Percentiles rank a stretch among this genome's conserved stretches.
Evolutionary conservation across 164 flowering plant genomes (phyloP).

Genomic region (Vitis cinerea): DNA sequence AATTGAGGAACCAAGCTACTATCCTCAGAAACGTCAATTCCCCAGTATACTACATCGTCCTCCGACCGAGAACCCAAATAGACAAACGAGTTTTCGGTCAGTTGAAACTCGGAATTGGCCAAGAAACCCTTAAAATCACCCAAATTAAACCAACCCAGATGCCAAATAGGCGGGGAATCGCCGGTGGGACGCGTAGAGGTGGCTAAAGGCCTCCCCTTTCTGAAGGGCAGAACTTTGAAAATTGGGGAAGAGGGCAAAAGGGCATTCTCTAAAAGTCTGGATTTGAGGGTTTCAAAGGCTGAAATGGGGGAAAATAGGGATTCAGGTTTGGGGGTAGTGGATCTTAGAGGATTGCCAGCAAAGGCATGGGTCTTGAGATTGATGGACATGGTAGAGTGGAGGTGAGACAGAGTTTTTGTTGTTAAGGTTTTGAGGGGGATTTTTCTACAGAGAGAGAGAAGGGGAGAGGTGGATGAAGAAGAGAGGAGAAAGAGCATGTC

Average conservation of each 20-base stretch:
- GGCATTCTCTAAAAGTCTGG: conserved; percentile 30
- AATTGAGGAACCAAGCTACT: conserved; percentile 36
- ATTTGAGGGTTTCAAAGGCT: conserved; percentile 58
- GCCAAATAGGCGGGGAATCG: conserved; percentile 48
- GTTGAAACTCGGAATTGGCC: conserved; percentile 33
- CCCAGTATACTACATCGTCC: conserved; percentile 74
- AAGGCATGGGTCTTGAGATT: conserved; percentile 59
- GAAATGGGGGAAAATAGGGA: conserved; percentile 48
- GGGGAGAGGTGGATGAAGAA: conserved; percentile 3
- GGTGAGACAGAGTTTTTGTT: neutral
- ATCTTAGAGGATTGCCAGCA: conserved; percentile 70
- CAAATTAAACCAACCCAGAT: conserved; percentile 75
- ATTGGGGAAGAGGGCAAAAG: conserved; percentile 10
- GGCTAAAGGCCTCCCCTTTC: conserved; percentile 77
- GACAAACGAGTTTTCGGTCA: conserved; percentile 56
- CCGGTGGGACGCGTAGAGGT: conserved; percentile 16
- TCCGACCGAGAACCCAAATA: conserved; percentile 57
- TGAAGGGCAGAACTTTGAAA: conserved; percentile 51
- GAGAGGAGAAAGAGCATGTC: conserved; percentile 24
- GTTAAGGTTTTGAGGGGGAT: conserved; percentile 9
- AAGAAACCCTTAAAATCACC: conserved; percentile 45
- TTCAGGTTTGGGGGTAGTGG: conserved; percentile 48
- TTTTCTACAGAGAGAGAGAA: conserved; percentile 13
- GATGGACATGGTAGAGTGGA: conserved; percentile 47
- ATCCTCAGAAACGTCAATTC: conserved; percentile 58